Evolutionary conservation across 352 stramenopile genomes (phyloP), one percentile per base, ranked within the genome.

Genomic region (Pythium biforme): DNA sequence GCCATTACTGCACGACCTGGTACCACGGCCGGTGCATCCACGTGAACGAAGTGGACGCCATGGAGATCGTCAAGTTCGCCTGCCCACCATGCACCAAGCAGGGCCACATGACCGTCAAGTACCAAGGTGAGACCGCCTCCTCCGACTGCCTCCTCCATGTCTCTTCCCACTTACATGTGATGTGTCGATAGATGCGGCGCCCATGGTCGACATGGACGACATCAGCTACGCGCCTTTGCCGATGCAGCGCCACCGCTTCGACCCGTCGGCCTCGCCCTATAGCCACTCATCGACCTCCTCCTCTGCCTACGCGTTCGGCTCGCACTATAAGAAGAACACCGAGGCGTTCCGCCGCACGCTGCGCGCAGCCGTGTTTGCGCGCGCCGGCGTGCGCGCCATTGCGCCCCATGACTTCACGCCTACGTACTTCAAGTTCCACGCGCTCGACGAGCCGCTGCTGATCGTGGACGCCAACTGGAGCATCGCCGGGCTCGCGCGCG

Each of bases 1-100:
- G 79, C 56, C 77, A 86, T 56, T 88, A 77, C 69, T 90, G 81
- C 62, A 66, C 69, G 19, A 74, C 67, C n/a, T 90, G 81, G 81
- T 71, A 80, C 48, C 81, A 90, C 58, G 79, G 79, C 19, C 66
- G 58, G 25, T 90, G 81, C 66, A 68, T 74, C 23, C 65, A 81
- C 26, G 40, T 89, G 41, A 86, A 40, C 66, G 81, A 90, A 53
- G 68, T 77, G 25, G 77, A 86, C 52, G 79, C 75, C 39, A 75
- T 90, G 64, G 71, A 73, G 23, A 75, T 88, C 25, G 60, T 77
- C 54, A 78, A 85, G 48, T 86, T 81, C 56, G 77, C 77, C 2
- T 90, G 81, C 39, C 50, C 53, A 19, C 22, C 65, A 20, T 88
- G 77, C 54, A 73, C 56, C 53, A 75, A 83, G 29, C 66, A 79